A percentile compares a stretch with the other conserved stretches of the same genome.
Conservation (phyloP, 2,329 filamentous ascomycete genomes). For the Aureobasidium uvarum region DNA sequence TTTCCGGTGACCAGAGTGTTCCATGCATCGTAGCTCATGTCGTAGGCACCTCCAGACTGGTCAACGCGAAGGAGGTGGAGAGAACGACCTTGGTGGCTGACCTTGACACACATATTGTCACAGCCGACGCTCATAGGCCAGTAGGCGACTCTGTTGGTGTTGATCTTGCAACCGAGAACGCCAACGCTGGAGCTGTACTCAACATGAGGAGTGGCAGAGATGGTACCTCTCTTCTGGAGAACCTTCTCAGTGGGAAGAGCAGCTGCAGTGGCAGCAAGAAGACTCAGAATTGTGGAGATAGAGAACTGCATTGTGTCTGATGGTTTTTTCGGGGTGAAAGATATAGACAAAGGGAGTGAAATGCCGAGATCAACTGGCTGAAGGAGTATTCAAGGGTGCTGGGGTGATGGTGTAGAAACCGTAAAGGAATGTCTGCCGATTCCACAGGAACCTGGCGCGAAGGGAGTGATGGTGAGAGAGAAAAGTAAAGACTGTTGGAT, state of each 20-base stretch:
- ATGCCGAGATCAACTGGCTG: conserved; percentile 24
- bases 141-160: conserved; percentile 62
- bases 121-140: conserved; percentile 57
- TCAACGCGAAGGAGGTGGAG: conserved; percentile 61
- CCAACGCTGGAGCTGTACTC: conserved; percentile 58
- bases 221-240: conserved; percentile 24
- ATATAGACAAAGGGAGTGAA: conserved; percentile 16
- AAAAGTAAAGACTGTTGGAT: conserved; percentile 24
- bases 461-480: conserved; percentile 17
- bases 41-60: conserved; percentile 56
- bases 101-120: conserved; percentile 57
- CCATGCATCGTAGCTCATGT: conserved; percentile 63
- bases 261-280: conserved; percentile 30
- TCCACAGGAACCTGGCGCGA: conserved; percentile 25
- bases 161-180: conserved; percentile 60
- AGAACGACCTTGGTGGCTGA: conserved; percentile 47
- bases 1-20: conserved; percentile 57
- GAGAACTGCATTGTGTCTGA: conserved; percentile 29
- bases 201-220: conserved; percentile 54
- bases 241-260: conserved; percentile 28
- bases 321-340: conserved; percentile 9
- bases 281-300: conserved; percentile 27
- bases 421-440: conserved; percentile 24
- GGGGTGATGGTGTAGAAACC: conserved; percentile 14
- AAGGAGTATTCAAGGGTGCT: conserved; percentile 22